phyloP scores from a whole-genome alignment of 1,139 yeast genomes.

The Zygosaccharomyces sapae region DNA sequence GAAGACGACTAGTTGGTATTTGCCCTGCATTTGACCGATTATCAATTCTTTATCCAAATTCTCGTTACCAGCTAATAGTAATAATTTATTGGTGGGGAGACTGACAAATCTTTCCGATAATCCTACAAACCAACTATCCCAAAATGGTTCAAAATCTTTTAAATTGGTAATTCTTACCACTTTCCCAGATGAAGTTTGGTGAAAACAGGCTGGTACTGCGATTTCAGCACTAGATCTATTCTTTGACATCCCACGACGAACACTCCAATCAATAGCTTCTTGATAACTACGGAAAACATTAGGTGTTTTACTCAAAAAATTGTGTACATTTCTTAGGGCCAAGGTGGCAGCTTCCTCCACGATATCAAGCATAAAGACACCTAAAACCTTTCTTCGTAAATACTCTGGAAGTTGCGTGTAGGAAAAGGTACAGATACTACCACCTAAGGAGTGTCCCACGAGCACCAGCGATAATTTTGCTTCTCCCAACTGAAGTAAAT shows the following conservation, averaged over 20 bases:
- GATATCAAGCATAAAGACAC: constrained; percentile 78
- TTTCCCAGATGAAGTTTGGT: constrained; percentile 25
- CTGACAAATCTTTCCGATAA: constrained; percentile 62
- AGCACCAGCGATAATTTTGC: constrained; percentile 43
- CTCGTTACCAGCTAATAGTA: constrained; percentile 87
- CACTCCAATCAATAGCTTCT: constrained; percentile 82
- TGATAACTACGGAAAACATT: constrained; percentile 46
- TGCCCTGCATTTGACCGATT: constrained; percentile 97
- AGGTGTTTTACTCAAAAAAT: constrained; percentile 62
- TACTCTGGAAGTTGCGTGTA: constrained; percentile 32
- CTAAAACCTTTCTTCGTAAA: constrained; percentile 43
- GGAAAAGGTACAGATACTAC: constrained; percentile 66
- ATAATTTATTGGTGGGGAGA: constrained; percentile 58
- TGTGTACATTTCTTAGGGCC: constrained; percentile 63
- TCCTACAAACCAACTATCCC: constrained; percentile 79
- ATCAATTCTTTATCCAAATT: constrained; percentile 77
- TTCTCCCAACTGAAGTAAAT: constrained; percentile 29
- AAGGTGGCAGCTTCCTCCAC: constrained; percentile 88
- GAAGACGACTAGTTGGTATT: constrained; percentile 82
- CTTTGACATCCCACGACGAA: constrained; percentile 49
- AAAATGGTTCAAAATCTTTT: constrained; percentile 54
- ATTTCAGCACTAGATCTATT: constrained; percentile 61
- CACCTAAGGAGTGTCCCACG: constrained; percentile 92
- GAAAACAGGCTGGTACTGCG: constrained; percentile 67
- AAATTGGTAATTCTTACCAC: constrained; percentile 65